Evolutionary conservation across 1,284 basidiomycete species (phyloP).

Genomic region (Athelia psychrophila): DNA sequence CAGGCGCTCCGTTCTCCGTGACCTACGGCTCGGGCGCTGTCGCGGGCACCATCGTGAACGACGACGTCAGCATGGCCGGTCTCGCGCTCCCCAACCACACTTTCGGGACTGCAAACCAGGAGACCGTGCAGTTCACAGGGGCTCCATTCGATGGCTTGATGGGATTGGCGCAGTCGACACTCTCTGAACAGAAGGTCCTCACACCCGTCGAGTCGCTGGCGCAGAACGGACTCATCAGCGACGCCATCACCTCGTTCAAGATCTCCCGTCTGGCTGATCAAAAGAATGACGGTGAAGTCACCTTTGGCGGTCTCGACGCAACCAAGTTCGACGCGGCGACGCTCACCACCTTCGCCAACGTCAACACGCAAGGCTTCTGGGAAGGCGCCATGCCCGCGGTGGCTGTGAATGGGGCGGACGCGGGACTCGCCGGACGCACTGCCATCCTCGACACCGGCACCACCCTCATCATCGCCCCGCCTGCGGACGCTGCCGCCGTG

Average conservation of each 20-base stretch:
- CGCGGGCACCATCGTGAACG: slow-evolving; percentile 61
- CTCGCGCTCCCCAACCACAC: slow-evolving; percentile 59
- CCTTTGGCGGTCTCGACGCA: slow-evolving; percentile 78
- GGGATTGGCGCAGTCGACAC: slow-evolving; percentile 72
- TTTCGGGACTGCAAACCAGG: slow-evolving; percentile 69
- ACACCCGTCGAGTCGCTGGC: slow-evolving; percentile 80
- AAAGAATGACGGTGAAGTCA: slow-evolving; percentile 77
- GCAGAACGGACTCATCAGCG: slow-evolving; percentile 52
- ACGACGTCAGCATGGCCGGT: slow-evolving; percentile 69
- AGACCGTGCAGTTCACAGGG: slow-evolving; percentile 62
- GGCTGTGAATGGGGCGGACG: slow-evolving; percentile 52
- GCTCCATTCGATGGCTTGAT: slow-evolving; percentile 80
- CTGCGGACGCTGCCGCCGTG: slow-evolving; percentile 54
- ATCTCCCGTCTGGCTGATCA: slow-evolving; percentile 73
- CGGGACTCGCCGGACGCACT: slow-evolving; percentile 55
- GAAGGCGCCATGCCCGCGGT: slow-evolving; percentile 62
- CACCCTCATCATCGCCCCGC: slow-evolving; percentile 63
- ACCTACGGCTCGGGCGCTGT: slow-evolving; percentile 80
- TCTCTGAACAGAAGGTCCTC: slow-evolving; percentile 63
- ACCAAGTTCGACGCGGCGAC: slow-evolving; percentile 61
- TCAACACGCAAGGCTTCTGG: slow-evolving; percentile 75
- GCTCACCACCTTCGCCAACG: slow-evolving; percentile 56
- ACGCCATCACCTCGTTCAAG: slow-evolving; percentile 79
- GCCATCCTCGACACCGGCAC: slow-evolving; percentile 83
- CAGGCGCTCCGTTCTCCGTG: slow-evolving; percentile 57